Evolutionary conservation across 768 basidiomycete species (phyloP), one percentile per base, ranked within the genome.

Genomic region (Hirschioporus abietinus): DNA sequence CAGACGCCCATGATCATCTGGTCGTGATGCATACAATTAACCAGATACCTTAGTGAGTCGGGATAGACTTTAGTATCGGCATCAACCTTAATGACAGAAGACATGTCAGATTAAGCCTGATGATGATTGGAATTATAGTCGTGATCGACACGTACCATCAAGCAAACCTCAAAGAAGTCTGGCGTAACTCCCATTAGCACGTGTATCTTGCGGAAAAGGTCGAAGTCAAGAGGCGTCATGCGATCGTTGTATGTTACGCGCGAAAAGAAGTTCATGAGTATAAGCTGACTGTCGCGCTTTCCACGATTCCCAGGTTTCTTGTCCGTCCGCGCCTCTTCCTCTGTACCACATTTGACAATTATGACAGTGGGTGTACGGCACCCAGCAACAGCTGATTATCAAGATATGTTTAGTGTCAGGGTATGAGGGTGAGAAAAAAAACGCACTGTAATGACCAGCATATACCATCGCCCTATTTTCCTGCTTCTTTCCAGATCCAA

Each of bases 231-330:
- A 7, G 97, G 97, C 27, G 86, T 86, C 96, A 99, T 99, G 67
- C 96, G 92, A 75, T 99, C 97, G 76, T 99, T 99, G 79, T 99
- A 99, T 20, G 97, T 99, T 72, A 99, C 97, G 60, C 93, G 89
- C 63, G 95, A 96, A 81, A 99, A 99, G 77, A 99, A 99, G 80
- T 98, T 97, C 97, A 99, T 99, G 72, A 99, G 84, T 74, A 99
- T 93, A 70, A 99, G 89, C 76, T 99, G 97, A 77, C 93, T 95
- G 80, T 99, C 97, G 58, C 97, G 91, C 78, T 99, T 99, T 72
- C 97, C 97, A 71, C 97, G 87, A 79, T 99, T 99, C 26, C 97
- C 97, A 1, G 96, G 94, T 74, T 99, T 99, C 80, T 90, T 92
- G 71, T 96, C 95, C 7, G 83, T 81, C 12, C 81, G 75, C 4